Evolutionary conservation across 805 yeast genomes (phyloP).

Genomic region (Suhomyces sp.): DNA sequence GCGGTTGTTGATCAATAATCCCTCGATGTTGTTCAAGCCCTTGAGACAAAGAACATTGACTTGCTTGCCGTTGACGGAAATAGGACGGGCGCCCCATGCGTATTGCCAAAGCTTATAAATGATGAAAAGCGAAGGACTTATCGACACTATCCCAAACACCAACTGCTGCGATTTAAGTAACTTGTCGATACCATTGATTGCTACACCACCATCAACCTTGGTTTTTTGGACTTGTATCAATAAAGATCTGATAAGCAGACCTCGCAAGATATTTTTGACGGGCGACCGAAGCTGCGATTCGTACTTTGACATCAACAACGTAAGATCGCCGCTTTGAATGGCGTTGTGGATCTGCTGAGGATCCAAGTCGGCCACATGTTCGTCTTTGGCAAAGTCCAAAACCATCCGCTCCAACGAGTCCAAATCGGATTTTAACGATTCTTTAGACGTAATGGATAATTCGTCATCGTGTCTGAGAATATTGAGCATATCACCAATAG

Average conservation of each 20-base stretch:
- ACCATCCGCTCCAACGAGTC: constrained; percentile 87
- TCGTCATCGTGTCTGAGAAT: constrained; percentile 86
- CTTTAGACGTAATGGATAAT: constrained; percentile 74
- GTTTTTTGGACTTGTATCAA: constrained; percentile 94
- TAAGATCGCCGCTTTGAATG: constrained; percentile 72
- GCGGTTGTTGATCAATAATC: constrained; percentile 35
- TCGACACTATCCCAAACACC: constrained; percentile 89
- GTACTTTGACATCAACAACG: constrained; percentile 75
- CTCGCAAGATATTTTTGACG: constrained; percentile 56
- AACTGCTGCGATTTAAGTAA: constrained; percentile 86
- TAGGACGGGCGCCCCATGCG: constrained; percentile 27
- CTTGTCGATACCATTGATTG: constrained; percentile 87
- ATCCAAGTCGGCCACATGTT: constrained; percentile 14
- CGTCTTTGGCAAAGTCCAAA: constrained; percentile 54
- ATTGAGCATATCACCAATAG: constrained; percentile 64
- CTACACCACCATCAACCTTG: constrained; percentile 91
- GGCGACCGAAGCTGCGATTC: constrained; percentile 75
- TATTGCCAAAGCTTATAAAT: constrained; percentile 47
- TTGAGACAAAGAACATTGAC: constrained; percentile 36
- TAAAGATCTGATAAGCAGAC: constrained; percentile 71
- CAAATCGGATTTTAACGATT: constrained; percentile 73
- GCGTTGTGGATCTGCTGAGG: constrained; percentile 38
- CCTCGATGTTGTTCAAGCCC: constrained; percentile 57
- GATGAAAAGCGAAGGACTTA: constrained; percentile 72
- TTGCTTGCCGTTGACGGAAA: constrained; percentile 29